Evolutionary conservation across 1,284 basidiomycete genomes (phyloP).

Genomic region (Cryptococcus maquisensis): DNA sequence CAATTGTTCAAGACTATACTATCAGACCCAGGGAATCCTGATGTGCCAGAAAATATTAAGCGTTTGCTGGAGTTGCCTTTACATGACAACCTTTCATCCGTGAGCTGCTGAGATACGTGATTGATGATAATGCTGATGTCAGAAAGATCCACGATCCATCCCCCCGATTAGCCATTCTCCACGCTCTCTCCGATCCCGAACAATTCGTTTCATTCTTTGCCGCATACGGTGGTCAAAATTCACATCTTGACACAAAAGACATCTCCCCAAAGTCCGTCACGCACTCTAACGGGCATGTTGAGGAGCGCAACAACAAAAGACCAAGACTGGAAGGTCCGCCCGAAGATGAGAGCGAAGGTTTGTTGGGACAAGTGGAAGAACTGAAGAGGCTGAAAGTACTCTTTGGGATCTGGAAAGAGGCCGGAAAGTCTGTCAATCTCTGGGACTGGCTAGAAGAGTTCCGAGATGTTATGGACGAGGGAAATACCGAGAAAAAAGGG

Average conservation of each 20-base stretch:
- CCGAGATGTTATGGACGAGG: constrained; percentile 12
- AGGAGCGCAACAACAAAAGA: background rate
- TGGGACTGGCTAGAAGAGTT: constrained; percentile 47
- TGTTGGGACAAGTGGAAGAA: constrained; percentile 1
- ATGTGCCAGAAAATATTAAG: background rate
- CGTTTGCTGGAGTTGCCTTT: constrained; percentile 18
- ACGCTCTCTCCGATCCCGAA: constrained; percentile 17
- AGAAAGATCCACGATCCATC: constrained; percentile 24
- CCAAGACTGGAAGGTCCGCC: background rate
- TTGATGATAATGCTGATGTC: background rate
- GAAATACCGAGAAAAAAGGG: background rate
- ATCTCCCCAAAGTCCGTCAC: background rate
- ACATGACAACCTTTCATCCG: constrained; percentile 14
- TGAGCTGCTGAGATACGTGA: background rate
- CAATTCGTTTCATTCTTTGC: background rate
- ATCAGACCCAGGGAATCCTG: constrained; percentile 5
- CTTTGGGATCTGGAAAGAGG: constrained; percentile 34
- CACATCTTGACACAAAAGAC: background rate
- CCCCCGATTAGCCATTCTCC: constrained; percentile 24
- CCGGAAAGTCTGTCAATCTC: constrained; percentile 40
- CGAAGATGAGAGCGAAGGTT: background rate
- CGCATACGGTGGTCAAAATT: background rate
- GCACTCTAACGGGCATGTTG: background rate
- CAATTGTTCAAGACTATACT: constrained; percentile 8
- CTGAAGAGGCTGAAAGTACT: constrained; percentile 33